A percentile compares a stretch with the other conserved stretches of the same genome.
Evolutionary conservation across 2,329 filamentous ascomycete genomes (phyloP).

Genomic region (Aureobasidium sp.): DNA sequence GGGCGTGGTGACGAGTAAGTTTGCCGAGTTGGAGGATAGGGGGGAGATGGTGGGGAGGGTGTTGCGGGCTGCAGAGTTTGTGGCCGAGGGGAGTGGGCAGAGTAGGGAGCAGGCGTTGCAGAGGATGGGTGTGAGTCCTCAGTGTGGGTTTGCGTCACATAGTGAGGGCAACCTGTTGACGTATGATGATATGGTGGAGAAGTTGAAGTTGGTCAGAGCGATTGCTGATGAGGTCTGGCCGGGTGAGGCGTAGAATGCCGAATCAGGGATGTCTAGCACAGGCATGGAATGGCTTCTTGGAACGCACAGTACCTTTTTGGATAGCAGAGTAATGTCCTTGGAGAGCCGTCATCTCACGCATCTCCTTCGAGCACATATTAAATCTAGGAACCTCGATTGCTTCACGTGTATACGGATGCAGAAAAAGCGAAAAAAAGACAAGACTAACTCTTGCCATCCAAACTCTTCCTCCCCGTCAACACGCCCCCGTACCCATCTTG

Average conservation of each 20-base stretch:
- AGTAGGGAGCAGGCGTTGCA: constrained; percentile 58
- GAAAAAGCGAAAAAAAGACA: background rate
- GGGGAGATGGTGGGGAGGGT: constrained; percentile 39
- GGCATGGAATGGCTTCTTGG: no score
- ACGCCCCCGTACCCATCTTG: constrained; percentile 37
- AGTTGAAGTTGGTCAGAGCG: constrained; percentile 59
- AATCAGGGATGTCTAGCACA: no score
- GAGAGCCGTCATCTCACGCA: no score
- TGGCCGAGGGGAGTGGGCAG: constrained; percentile 55
- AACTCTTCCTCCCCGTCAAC: constrained; percentile 33
- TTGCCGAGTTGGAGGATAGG: constrained; percentile 37
- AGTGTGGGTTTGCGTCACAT: constrained; percentile 55
- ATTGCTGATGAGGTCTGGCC: constrained; percentile 68
- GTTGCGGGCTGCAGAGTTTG: constrained; percentile 50
- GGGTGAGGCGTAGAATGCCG: constrained; percentile 43
- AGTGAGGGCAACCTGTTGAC: constrained; percentile 62
- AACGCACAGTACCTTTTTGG: no score
- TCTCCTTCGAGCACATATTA: no score
- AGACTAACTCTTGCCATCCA: constrained; percentile 4
- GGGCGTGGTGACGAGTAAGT: constrained; percentile 39
- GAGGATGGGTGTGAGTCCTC: constrained; percentile 58
- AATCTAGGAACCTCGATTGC: no score
- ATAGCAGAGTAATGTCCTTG: no score
- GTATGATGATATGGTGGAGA: constrained; percentile 60
- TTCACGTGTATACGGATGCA: no score